Evolutionary conservation across 352 stramenopile species (phyloP).

Genomic region (Phytophthora aleatoria): DNA sequence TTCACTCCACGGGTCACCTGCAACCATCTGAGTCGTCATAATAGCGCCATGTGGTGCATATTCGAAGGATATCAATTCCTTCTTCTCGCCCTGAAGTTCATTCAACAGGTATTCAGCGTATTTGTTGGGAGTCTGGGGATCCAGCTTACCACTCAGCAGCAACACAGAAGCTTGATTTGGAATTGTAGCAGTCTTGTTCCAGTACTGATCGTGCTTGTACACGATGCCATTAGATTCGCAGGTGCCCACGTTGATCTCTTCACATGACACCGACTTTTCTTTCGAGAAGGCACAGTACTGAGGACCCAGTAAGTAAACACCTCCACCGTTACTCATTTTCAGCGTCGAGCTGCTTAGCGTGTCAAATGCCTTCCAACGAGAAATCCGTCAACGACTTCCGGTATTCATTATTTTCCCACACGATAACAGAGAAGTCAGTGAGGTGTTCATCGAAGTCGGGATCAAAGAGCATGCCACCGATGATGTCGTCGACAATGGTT

Average conservation of each 20-base stretch:
- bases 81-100: not conserved
- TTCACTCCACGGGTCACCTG: not conserved
- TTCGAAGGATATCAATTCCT: not conserved
- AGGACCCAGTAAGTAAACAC: too few species aligned
- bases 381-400: too few species aligned
- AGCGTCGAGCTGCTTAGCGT: too few species aligned
- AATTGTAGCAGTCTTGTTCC: not conserved
- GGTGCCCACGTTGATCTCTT: not conserved
- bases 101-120: not conserved
- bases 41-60: not conserved
- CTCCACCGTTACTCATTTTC: too few species aligned
- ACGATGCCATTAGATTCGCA: not conserved
- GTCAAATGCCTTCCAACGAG: too few species aligned
- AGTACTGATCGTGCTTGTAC: not conserved
- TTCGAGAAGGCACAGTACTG: too few species aligned
- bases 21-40: not conserved
- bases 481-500: too few species aligned
- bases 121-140: conserved; percentile 3
- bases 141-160: not conserved
- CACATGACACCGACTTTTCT: too few species aligned
- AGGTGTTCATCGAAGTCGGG: too few species aligned
- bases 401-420: too few species aligned
- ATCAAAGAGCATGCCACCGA: too few species aligned
- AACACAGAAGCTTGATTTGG: not conserved
- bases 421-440: too few species aligned